Base-by-base conservation (phyloP, 2,329 filamentous ascomycete species). In the Orbilia blumenaviensis region DNA sequence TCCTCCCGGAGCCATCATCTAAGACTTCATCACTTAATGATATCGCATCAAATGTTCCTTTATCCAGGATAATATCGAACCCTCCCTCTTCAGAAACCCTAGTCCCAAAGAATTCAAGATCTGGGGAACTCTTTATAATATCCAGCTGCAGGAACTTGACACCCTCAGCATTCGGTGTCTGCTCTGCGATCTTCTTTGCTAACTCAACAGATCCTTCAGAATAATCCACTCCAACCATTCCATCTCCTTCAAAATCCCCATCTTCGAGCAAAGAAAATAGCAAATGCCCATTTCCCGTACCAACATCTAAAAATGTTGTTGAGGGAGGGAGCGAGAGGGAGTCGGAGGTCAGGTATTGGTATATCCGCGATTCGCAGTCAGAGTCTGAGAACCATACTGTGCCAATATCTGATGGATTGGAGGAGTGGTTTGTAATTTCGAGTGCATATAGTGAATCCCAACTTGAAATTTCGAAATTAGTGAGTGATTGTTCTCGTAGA, bases 331-430 rank as follows among this genome's bases (percentile, higher is more conserved):
- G 58, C 0, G 78, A 46, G 27, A 85, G 83, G 0, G 83, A 83
- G 12, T 85, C 83, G 2, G 85, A 83, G 2, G 85, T 85, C 6
- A 96, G 87, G 82, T 91, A 93, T 8, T 85, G 83, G 23, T 96
- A 83, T 74, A 96, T 89, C 81, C 94, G 94, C 77, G 89, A 86
- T 81, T 97, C 92, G 77, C 95, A 95, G 81, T 91, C 89, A 32
- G 93, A 92, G 84, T 98, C 95, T 82, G 93, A 91, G 87, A 99
- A 99, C 95, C 95, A 99, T 80, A 95, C 89, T 29, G 93, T 96
- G 79, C 94, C 94, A 74, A 91, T 91, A 85, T 97, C 92, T 68
- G 87, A 84, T 8, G 92, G 89, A 84, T 96, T 89, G 77, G 87
- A 83, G 64, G 88, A 84, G 83, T 94, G 88, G 84, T 95, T 94